phyloP scores from a whole-genome alignment of 345 rosid species.

The Lepidium aucheri region DNA sequence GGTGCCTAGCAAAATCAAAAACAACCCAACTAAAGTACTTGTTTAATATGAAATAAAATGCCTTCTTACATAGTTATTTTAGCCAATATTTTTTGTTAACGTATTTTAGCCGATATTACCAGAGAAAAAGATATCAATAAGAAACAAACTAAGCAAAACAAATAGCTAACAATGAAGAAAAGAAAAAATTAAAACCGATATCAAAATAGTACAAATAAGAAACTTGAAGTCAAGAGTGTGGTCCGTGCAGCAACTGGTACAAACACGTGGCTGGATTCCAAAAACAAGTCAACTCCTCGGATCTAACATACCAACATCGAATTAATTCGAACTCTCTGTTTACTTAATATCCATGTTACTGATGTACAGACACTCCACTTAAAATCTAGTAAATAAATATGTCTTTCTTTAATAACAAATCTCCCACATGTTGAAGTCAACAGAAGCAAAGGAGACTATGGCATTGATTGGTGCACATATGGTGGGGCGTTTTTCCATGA shows the following conservation, averaged over 20 bases:
- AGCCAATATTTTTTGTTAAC: not conserved
- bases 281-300: conserved; percentile 29
- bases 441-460: too few species aligned
- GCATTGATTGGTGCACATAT: too few species aligned
- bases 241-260: conserved; percentile 22
- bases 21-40: too few species aligned
- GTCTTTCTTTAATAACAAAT: not conserved
- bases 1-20: too few species aligned
- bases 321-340: not conserved
- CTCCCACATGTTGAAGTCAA: too few species aligned
- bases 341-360: not conserved
- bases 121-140: not conserved
- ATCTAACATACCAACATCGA: conserved; percentile 18
- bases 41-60: not conserved
- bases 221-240: conserved; percentile 13
- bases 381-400: not conserved
- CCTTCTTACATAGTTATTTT: not conserved
- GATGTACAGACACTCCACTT: not conserved
- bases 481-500: too few species aligned
- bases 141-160: not conserved
- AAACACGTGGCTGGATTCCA: conserved; percentile 23
- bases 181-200: not conserved
- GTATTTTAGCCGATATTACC: not conserved
- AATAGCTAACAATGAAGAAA: not conserved
- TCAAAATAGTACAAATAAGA: not conserved